Evolutionary conservation across 73 alveolate genomes (phyloP).

Genomic region (Paramecium sexaurelia): DNA sequence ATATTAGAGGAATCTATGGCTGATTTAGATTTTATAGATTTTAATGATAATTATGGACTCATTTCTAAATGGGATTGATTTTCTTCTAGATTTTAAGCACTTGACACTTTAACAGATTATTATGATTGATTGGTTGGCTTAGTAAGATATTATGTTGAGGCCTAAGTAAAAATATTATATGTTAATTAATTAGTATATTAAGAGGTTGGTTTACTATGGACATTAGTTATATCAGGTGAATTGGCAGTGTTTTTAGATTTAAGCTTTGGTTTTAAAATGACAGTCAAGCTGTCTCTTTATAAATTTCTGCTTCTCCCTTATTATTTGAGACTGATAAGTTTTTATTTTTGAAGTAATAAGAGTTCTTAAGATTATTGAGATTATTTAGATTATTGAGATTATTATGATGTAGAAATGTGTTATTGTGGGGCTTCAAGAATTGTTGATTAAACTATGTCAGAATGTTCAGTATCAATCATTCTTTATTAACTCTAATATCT

Average conservation of each 20-base stretch:
- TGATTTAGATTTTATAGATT: not conserved
- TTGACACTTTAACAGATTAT: not conserved
- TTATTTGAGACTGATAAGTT: not conserved
- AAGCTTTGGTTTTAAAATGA: not conserved
- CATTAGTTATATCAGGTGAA: not conserved
- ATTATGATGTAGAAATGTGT: not conserved
- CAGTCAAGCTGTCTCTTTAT: not conserved
- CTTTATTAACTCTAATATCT: not conserved
- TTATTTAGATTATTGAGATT: conserved; percentile 16
- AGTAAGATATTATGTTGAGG: not conserved
- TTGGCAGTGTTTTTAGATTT: not conserved
- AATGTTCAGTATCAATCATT: conserved; percentile 37
- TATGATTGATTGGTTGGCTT: not conserved
- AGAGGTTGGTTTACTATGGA: conserved; percentile 5
- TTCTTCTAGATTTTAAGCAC: not conserved
- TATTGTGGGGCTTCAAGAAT: not conserved
- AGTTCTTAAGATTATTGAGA: conserved; percentile 1
- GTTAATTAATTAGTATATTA: not conserved
- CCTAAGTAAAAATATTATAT: not conserved
- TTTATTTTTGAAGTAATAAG: not conserved
- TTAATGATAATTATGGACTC: conserved; percentile 11
- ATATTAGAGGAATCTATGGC: not conserved
- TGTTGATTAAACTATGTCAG: not conserved
- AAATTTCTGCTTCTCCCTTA: not conserved
- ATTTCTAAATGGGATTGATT: not conserved